These are phyloP conservation scores for Parmelia sp. DNA, from an alignment of 495 filamentous ascomycete genomes.

Conservation along the genomic window DNA sequence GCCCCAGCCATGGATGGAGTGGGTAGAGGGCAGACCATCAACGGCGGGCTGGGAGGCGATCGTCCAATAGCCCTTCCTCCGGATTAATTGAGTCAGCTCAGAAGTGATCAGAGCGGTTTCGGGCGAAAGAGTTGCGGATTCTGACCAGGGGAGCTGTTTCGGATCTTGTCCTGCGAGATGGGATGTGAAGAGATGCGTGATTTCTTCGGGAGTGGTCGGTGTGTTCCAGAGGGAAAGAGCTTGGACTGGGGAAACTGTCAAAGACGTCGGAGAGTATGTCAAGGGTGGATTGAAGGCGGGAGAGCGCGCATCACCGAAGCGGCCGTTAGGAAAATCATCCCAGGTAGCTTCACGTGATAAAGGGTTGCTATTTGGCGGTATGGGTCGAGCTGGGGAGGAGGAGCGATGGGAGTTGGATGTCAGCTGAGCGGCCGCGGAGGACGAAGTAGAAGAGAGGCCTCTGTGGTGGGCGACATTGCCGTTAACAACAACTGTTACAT, in stretches of 20 bases:
- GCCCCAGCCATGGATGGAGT: constrained; percentile 90
- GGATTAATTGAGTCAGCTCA: constrained; percentile 67
- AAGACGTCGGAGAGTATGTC: constrained; percentile 51
- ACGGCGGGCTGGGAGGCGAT: constrained; percentile 95
- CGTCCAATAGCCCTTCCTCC: constrained; percentile 79
- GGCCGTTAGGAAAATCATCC: constrained; percentile 97
- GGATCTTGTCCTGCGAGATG: constrained; percentile 70
- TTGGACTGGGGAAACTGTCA: constrained; percentile 72
- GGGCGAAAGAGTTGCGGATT: constrained; percentile 66
- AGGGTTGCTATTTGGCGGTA: constrained; percentile 71
- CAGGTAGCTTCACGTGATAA: constrained; percentile 93
- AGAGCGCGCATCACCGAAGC: constrained; percentile 87
- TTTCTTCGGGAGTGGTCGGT: constrained; percentile 59
- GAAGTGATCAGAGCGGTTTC: constrained; percentile 76
- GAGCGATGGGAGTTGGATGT: constrained; percentile 41
- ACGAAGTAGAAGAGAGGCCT: constrained; percentile 28
- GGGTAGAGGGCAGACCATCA: constrained; percentile 67
- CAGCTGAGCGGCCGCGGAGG: constrained; percentile 64
- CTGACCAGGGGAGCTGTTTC: constrained; percentile 82
- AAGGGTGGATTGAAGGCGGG: constrained; percentile 66
- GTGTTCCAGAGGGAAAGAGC: constrained; percentile 79
- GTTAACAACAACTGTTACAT: constrained; percentile 34
- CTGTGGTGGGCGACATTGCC: constrained; percentile 31
- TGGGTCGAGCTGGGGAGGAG: constrained; percentile 40
- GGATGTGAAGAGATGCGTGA: constrained; percentile 69